Percentiles rank a stretch among this genome's conserved stretches.
Evolutionary conservation across 345 rosid genomes (phyloP).

Genomic region (Eutrema japonicum): DNA sequence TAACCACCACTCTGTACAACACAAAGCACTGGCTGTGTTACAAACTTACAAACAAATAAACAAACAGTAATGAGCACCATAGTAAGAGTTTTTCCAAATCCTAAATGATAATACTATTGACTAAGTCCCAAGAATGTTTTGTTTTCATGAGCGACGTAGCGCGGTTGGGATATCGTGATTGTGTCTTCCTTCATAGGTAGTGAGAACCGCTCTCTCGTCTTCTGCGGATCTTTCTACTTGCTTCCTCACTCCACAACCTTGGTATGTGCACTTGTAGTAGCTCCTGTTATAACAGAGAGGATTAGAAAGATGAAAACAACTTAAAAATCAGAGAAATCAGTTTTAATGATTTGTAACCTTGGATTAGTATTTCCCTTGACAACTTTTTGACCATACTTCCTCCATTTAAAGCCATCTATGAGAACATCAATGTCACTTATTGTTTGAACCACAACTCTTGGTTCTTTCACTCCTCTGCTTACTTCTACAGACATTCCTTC

Average conservation of each 20-base stretch:
- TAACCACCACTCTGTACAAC: conserved; percentile 34
- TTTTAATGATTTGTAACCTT: conserved; percentile 51
- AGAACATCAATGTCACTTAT: conserved; percentile 95
- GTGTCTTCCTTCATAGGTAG: conserved; percentile 99
- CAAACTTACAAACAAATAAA: conserved; percentile 45
- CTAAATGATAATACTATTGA: conserved; percentile 43
- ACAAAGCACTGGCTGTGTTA: conserved; percentile 32
- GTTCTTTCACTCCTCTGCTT: conserved; percentile 89
- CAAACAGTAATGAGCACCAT: conserved; percentile 36
- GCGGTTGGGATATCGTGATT: conserved; percentile 77
- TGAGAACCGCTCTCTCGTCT: conserved; percentile 87
- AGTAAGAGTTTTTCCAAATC: conserved; percentile 38
- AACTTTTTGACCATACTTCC: conserved; percentile 98
- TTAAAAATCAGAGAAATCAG: background rate
- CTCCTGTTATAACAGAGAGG: conserved; percentile 56
- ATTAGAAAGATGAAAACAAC: conserved; percentile 33
- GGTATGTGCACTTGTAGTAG: conserved; percentile 90
- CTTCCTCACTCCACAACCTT: conserved; percentile 86
- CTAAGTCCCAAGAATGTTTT: conserved; percentile 49
- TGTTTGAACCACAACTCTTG: conserved; percentile 95
- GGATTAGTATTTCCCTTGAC: conserved; percentile 99
- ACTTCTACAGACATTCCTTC: conserved; percentile 82
- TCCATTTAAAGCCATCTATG: conserved; percentile 96
- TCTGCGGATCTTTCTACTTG: conserved; percentile 96
- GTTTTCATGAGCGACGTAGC: conserved; percentile 67